phyloP scores from a whole-genome alignment of 2,329 filamentous ascomycete genomes.

The Colletotrichum simmondsii region DNA sequence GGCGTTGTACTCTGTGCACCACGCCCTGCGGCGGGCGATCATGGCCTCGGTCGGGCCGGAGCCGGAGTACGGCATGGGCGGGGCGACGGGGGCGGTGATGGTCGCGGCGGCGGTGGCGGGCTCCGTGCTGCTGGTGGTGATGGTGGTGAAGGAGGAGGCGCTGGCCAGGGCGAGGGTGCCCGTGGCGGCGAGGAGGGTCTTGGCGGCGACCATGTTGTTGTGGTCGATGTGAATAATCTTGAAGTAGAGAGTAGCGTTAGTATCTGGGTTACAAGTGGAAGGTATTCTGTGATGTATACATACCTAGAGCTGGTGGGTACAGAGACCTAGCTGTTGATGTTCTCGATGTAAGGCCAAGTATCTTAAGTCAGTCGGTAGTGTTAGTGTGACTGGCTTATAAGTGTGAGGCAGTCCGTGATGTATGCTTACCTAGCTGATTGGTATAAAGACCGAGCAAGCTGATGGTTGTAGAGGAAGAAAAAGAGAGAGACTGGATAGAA shows the following conservation, averaged over 20 bases:
- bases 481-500: background rate
- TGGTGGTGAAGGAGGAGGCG: background rate
- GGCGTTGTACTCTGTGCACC: background rate
- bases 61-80: too few species aligned
- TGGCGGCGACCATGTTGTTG: background rate
- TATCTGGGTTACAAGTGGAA: too few species aligned
- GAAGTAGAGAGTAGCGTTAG: too few species aligned
- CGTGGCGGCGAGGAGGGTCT: background rate
- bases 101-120: too few species aligned
- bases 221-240: too few species aligned
- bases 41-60: background rate
- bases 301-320: too few species aligned
- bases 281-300: too few species aligned
- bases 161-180: background rate
- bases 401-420: background rate
- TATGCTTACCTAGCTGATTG: background rate
- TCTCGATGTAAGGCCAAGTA: background rate
- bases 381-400: background rate
- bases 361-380: background rate
- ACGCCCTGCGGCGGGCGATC: background rate
- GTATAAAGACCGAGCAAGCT: too few species aligned
- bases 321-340: background rate
- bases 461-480: background rate
- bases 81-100: background rate
- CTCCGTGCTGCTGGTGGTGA: too few species aligned